Evolutionary conservation across 352 stramenopile genomes (phyloP).

Genomic region (Phytophthora crassamura): DNA sequence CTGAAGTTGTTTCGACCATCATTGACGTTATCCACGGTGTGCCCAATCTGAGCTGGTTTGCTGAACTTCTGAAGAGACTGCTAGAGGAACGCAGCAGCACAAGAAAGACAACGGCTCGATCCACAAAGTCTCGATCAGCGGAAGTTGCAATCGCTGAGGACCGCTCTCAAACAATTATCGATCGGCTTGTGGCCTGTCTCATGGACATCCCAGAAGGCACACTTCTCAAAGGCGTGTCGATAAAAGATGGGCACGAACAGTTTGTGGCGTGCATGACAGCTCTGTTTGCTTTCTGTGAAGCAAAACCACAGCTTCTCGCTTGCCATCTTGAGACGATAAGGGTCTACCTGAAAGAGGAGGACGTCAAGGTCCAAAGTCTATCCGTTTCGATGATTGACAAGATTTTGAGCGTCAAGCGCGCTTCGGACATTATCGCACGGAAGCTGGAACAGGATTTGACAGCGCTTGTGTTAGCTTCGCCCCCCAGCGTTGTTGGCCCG

Average conservation of each 20-base stretch:
- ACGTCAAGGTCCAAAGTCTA: conserved; percentile 66
- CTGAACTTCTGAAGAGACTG: conserved; percentile 68
- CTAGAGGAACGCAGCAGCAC: conserved; percentile 41
- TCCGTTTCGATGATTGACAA: conserved; percentile 70
- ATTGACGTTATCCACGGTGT: conserved; percentile 82
- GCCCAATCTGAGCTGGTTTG: conserved; percentile 76
- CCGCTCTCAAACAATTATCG: conserved; percentile 71
- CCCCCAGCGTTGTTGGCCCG: conserved; percentile 85
- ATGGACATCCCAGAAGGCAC: conserved; percentile 79
- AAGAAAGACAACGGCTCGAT: conserved; percentile 21
- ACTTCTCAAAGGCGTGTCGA: conserved; percentile 59
- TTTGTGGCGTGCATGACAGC: conserved; percentile 82
- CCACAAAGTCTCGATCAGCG: conserved; percentile 50
- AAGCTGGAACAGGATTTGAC: conserved; percentile 73
- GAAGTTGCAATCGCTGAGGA: conserved; percentile 58
- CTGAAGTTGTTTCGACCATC: conserved; percentile 68
- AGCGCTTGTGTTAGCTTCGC: conserved; percentile 59
- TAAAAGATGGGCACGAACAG: conserved; percentile 59
- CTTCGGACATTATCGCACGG: conserved; percentile 49
- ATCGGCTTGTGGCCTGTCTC: conserved; percentile 66
- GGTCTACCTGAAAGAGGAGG: conserved; percentile 73
- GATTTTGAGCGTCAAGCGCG: conserved; percentile 65
- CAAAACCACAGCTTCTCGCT: conserved; percentile 59
- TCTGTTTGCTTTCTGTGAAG: conserved; percentile 79
- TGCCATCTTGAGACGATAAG: conserved; percentile 74